Conservation (phyloP, 305 asterid species). For the Nicotiana rustica region DNA sequence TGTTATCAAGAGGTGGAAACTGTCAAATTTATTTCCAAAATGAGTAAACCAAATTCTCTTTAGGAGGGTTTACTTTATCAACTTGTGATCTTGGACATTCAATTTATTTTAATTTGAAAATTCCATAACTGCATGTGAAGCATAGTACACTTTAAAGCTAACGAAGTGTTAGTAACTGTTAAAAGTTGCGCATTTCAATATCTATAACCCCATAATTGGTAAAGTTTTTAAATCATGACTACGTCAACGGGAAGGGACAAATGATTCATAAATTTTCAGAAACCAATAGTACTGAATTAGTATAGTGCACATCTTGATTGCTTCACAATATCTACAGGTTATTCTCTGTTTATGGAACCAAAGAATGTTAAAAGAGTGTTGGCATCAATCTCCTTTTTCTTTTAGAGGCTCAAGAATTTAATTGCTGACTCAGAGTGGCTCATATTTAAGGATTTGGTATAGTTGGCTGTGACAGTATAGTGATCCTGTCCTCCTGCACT, state of each 20-base stretch:
- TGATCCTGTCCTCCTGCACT: too few species aligned
- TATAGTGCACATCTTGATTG: too few species aligned
- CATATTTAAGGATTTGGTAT: too few species aligned
- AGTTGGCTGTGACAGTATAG: too few species aligned
- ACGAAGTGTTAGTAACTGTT: background rate
- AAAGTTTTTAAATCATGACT: background rate
- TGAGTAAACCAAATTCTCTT: background rate
- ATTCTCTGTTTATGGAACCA: too few species aligned
- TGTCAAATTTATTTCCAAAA: background rate
- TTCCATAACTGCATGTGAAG: background rate
- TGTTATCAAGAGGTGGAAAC: background rate
- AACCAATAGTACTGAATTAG: too few species aligned
- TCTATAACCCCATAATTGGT: background rate
- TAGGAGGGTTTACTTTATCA: background rate
- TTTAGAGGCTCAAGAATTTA: too few species aligned
- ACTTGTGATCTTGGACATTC: background rate
- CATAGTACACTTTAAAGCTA: slow-evolving; percentile 12
- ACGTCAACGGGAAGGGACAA: background rate
- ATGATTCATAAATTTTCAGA: too few species aligned
- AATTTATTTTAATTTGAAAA: background rate
- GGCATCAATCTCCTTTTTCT: too few species aligned
- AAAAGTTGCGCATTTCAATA: slow-evolving; percentile 14
- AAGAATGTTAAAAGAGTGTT: too few species aligned
- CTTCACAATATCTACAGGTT: too few species aligned
- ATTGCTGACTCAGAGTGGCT: too few species aligned